Percentiles rank a stretch among this genome's conserved stretches.
Evolutionary conservation across 768 basidiomycete species (phyloP).

Genomic region (Pleurotus tuoliensis): DNA sequence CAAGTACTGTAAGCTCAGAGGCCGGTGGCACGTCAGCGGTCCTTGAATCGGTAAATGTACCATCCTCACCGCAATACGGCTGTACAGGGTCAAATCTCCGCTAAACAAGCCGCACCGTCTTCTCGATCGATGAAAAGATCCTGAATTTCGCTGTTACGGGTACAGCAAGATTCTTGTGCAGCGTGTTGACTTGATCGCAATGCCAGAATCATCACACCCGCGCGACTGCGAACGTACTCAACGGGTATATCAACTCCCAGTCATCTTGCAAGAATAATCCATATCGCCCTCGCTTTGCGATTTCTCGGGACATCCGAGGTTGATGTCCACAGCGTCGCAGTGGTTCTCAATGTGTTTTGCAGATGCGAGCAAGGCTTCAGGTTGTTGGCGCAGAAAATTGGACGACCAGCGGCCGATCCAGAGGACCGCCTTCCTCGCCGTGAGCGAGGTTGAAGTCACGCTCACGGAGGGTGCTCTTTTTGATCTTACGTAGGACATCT

Average conservation of each 20-base stretch:
- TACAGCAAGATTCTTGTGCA: slow-evolving; percentile 80
- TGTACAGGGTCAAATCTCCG: too few species aligned
- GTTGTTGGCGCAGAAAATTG: slow-evolving; percentile 93
- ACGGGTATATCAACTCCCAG: slow-evolving; percentile 80
- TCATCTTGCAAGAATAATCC: slow-evolving; percentile 93
- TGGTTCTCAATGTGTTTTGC: slow-evolving; percentile 72
- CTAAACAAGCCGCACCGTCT: slow-evolving; percentile 50
- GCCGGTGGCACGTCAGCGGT: too few species aligned
- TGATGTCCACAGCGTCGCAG: slow-evolving; percentile 94
- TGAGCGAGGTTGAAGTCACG: slow-evolving; percentile 63
- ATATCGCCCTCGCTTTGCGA: slow-evolving; percentile 82
- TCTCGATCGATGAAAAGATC: slow-evolving; percentile 78
- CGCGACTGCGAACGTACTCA: slow-evolving; percentile 49
- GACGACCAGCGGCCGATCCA: slow-evolving; percentile 81
- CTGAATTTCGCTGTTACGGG: slow-evolving; percentile 98
- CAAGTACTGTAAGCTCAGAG: too few species aligned
- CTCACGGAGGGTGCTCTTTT: slow-evolving; percentile 55
- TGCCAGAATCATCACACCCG: background rate
- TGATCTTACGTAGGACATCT: slow-evolving; percentile 61
- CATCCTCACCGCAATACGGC: too few species aligned
- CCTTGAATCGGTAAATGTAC: too few species aligned
- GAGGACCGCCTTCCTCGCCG: slow-evolving; percentile 80
- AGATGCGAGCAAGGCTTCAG: slow-evolving; percentile 68
- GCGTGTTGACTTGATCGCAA: slow-evolving; percentile 64
- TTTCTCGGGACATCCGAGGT: slow-evolving; percentile 96